These are phyloP conservation scores for Backusella liffmaniae DNA, from an alignment of 192 early-diverging fungal genomes.

Conservation along the genomic window DNA sequence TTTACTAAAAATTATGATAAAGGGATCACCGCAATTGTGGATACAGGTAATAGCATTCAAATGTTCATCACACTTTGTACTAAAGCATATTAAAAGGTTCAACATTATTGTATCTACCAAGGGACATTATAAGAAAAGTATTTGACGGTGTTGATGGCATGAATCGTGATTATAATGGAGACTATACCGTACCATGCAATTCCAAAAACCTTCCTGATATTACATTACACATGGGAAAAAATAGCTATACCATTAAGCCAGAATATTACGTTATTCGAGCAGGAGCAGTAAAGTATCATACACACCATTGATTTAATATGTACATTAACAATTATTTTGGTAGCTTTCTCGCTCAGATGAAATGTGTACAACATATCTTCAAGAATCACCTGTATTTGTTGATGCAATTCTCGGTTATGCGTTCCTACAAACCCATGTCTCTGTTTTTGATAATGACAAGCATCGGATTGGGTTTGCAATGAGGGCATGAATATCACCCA, in stretches of 20 bases:
- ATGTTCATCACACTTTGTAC: not conserved
- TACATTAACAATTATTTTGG: not conserved
- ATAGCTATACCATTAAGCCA: slow-evolving; percentile 12
- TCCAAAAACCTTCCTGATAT: slow-evolving; percentile 9
- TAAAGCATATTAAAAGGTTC: slow-evolving; percentile 5
- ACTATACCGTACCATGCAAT: slow-evolving; percentile 26
- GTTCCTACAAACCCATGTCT: slow-evolving; percentile 28
- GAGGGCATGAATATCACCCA: not conserved
- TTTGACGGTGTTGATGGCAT: slow-evolving; percentile 7
- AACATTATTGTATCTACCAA: slow-evolving; percentile 26
- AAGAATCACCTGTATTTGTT: slow-evolving; percentile 15
- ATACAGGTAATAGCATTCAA: slow-evolving; percentile 15
- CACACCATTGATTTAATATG: not conserved
- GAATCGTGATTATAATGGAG: slow-evolving; percentile 4
- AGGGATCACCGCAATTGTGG: slow-evolving; percentile 11
- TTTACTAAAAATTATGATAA: not conserved
- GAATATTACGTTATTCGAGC: slow-evolving; percentile 25
- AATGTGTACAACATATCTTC: slow-evolving; percentile 28
- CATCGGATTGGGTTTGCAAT: slow-evolving; percentile 24
- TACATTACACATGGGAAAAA: slow-evolving; percentile 8
- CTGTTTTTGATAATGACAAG: slow-evolving; percentile 31
- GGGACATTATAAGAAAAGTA: slow-evolving; percentile 1
- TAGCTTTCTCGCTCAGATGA: slow-evolving; percentile 8
- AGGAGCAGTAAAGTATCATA: slow-evolving; percentile 1
- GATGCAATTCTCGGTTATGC: slow-evolving; percentile 34